phyloP scores from a whole-genome alignment of 495 filamentous ascomycete genomes.

The Clavariopsis aquatica region DNA sequence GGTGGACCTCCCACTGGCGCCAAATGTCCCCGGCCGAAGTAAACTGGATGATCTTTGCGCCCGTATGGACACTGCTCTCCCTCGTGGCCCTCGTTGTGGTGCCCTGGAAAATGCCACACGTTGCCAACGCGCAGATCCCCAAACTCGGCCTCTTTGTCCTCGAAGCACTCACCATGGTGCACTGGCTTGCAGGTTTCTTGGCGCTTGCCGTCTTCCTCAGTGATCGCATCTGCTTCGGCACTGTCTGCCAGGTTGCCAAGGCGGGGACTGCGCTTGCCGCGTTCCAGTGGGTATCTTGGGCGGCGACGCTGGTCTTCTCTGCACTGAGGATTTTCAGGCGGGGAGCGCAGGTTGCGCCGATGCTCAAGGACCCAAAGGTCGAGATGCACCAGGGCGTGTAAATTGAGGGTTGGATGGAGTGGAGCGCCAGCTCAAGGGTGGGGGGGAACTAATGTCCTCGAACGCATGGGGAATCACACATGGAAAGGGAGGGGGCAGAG shows the following conservation, averaged over 20 bases:
- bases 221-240: constrained; percentile 51
- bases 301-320: not conserved
- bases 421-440: too few species aligned
- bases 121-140: constrained; percentile 49
- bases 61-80: constrained; percentile 71
- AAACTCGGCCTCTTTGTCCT: constrained; percentile 63
- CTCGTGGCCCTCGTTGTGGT: constrained; percentile 65
- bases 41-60: constrained; percentile 73
- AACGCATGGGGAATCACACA: not conserved
- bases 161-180: constrained; percentile 73
- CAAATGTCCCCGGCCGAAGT: constrained; percentile 50
- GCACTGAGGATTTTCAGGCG: not conserved
- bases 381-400: constrained; percentile 45
- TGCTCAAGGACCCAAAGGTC: constrained; percentile 38
- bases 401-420: not conserved
- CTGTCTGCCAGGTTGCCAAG: constrained; percentile 53
- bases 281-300: constrained; percentile 56
- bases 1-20: constrained; percentile 46
- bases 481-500: not conserved
- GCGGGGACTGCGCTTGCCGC: constrained; percentile 58
- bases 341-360: not conserved
- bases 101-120: constrained; percentile 58
- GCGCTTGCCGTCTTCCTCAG: constrained; percentile 65
- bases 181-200: constrained; percentile 86
- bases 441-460: not conserved